Base-by-base conservation (phyloP, 257 asterid species). In the Paraleonurus japonicus region DNA sequence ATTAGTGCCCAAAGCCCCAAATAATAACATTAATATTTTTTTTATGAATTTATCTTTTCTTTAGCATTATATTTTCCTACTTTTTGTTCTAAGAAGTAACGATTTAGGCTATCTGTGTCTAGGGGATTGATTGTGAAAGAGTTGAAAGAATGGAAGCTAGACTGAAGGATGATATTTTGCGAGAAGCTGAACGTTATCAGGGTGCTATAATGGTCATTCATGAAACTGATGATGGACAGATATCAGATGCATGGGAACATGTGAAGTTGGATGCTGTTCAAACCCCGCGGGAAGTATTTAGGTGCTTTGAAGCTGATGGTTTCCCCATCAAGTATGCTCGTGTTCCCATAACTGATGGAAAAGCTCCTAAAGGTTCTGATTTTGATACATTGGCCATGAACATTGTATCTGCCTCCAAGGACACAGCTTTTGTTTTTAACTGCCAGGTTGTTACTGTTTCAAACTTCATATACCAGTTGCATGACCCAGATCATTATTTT, bases 321-420 rank as follows among this genome's bases (percentile, higher is more conserved):
- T 89, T 85, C 81, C 97, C 94, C 71, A 86, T 93, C 72, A 89
- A 86, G 73, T 93, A 93, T 82, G 97, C 98, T 3, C 98, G 98
- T 76, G 96, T 93, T 65, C 98, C 98, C 3, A 93, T 90, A 73
- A 93, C 98, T 67, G 98, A 94, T 82, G 98, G 98, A 76, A 94
- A 94, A 86, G 98, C 98, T 76, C 98, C 96, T n/a, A 94, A 87
- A 81, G 89, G 96, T 82, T 94, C 98, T 7, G 97, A 90, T 78
- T 89, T 94, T 65, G 97, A 94, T 82, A 85, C 83, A 33, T 80
- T 94, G 73, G 86, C 96, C 35, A 75, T 57, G 84, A 94, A 90
- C 79, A 87, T 94, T 69, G 85, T 95, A 69, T 89, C 96, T 73
- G 96, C 97, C 84, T 86, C 98, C 75, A 86, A 80, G 84, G 88